Conservation (phyloP, 768 basidiomycete species). For the Collybiopsis luxurians region DNA sequence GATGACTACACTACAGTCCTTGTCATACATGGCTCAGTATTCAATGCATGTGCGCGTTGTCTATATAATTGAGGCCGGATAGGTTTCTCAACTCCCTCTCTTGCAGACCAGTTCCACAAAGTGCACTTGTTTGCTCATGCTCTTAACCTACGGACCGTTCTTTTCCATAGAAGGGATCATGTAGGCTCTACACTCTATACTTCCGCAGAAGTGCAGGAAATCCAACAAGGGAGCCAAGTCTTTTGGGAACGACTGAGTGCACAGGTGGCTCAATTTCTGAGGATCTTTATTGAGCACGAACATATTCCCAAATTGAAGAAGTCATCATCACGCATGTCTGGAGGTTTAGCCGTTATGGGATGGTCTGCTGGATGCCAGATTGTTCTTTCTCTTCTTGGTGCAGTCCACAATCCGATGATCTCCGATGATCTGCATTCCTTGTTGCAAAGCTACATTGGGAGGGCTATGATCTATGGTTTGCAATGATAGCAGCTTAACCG, state of each 20-base stretch:
- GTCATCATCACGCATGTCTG: conserved; percentile 7
- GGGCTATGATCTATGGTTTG: conserved; percentile 16
- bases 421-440: neutral
- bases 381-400: conserved; percentile 8
- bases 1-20: conserved; percentile 18
- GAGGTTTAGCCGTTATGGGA: conserved; percentile 17
- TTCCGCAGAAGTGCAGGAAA: conserved; percentile 16
- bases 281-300: conserved; percentile 13
- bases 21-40: conserved; percentile 18
- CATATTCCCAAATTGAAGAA: conserved; percentile 12
- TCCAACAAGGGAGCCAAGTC: conserved; percentile 10
- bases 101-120: conserved; percentile 12
- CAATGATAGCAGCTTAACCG: neutral
- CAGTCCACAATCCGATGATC: conserved; percentile 6
- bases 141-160: conserved; percentile 17
- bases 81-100: neutral
- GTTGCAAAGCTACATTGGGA: conserved; percentile 11
- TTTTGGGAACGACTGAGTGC: conserved; percentile 14
- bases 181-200: conserved; percentile 19
- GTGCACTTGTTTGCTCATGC: conserved; percentile 9
- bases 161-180: conserved; percentile 21
- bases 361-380: conserved; percentile 17
- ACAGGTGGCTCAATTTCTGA: conserved; percentile 17
- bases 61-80: neutral
- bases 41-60: conserved; percentile 18